A percentile compares a stretch with the other conserved stretches of the same genome.
These are phyloP conservation scores for Blastobotrys ciferrii DNA, from an alignment of 1,139 yeast species.

Conservation along the genomic window DNA sequence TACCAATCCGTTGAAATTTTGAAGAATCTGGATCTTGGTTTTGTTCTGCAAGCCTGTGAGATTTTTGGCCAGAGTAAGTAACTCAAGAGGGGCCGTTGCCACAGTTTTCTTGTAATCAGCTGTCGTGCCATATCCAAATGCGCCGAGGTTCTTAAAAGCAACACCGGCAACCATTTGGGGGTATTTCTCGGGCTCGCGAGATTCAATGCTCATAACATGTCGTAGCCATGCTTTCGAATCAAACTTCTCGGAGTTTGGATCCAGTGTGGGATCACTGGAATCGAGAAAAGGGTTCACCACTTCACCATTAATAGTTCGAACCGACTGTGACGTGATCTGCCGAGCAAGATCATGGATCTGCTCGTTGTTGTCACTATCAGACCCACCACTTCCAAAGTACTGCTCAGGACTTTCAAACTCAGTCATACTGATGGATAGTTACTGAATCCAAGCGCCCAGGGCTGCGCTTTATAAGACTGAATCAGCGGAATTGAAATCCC, in stretches of 20 bases:
- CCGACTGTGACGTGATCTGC: slow-evolving; percentile 25
- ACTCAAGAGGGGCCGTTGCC: slow-evolving; percentile 44
- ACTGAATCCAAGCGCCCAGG: too few species aligned
- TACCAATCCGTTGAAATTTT: slow-evolving; percentile 65
- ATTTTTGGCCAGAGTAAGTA: slow-evolving; percentile 26
- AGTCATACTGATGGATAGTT: background rate
- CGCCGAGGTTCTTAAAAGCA: slow-evolving; percentile 64
- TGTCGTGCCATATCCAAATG: slow-evolving; percentile 73
- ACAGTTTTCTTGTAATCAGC: slow-evolving; percentile 79
- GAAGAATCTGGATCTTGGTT: slow-evolving; percentile 53
- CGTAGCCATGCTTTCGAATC: slow-evolving; percentile 66
- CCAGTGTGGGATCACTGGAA: slow-evolving; percentile 34
- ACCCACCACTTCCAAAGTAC: background rate
- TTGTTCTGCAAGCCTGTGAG: slow-evolving; percentile 26
- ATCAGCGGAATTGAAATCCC: too few species aligned
- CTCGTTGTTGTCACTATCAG: background rate
- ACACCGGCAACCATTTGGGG: slow-evolving; percentile 46
- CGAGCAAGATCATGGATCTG: slow-evolving; percentile 30
- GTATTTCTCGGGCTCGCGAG: slow-evolving; percentile 21
- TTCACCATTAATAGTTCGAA: slow-evolving; percentile 7
- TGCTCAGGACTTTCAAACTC: background rate
- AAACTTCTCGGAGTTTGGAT: slow-evolving; percentile 58
- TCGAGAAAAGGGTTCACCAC: slow-evolving; percentile 15
- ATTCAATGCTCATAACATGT: slow-evolving; percentile 47
- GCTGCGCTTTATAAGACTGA: too few species aligned